A percentile compares a stretch with the other conserved stretches of the same genome.
Conservation (phyloP, 306 rosid species). For the Inga leiocalycina region DNA sequence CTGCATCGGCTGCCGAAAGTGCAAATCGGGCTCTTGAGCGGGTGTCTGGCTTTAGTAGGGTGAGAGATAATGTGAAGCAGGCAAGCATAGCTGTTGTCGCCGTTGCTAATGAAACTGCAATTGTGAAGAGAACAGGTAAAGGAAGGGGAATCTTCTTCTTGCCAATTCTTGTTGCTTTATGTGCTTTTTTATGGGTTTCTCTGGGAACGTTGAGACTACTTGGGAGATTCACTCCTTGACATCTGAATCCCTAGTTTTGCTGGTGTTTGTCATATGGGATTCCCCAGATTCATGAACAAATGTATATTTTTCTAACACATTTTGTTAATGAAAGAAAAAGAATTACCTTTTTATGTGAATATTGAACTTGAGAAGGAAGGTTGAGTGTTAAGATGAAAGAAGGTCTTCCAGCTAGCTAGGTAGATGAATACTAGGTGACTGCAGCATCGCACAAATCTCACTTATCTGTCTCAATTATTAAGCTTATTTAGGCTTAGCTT, state of each 20-base stretch:
- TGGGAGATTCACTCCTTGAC: slow-evolving; percentile 39
- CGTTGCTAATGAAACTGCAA: slow-evolving; percentile 46
- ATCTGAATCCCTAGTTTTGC: slow-evolving; percentile 40
- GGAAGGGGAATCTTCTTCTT: slow-evolving; percentile 19
- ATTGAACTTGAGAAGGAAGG: not conserved
- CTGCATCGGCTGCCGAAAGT: slow-evolving; percentile 91
- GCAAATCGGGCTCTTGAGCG: slow-evolving; percentile 67
- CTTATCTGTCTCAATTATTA: not conserved
- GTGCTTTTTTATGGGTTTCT: slow-evolving; percentile 69
- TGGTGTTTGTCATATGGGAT: slow-evolving; percentile 35
- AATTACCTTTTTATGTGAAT: not conserved
- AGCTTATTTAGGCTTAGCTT: not conserved
- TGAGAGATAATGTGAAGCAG: slow-evolving; percentile 41
- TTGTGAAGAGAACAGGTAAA: not conserved
- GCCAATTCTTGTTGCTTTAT: slow-evolving; percentile 69
- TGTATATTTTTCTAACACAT: slow-evolving; percentile 38
- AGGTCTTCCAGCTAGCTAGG: not conserved
- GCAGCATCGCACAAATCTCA: no score
- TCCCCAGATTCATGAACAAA: slow-evolving; percentile 26
- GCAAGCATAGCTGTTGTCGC: slow-evolving; percentile 33
- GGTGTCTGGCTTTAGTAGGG: slow-evolving; percentile 39
- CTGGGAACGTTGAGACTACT: slow-evolving; percentile 46
- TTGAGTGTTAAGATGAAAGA: slow-evolving; percentile 11
- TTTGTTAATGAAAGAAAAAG: slow-evolving; percentile 16
- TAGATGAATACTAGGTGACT: not conserved